These are phyloP conservation scores for Kokia cookei DNA, from an alignment of 441 rosid species.

Conservation along the genomic window DNA sequence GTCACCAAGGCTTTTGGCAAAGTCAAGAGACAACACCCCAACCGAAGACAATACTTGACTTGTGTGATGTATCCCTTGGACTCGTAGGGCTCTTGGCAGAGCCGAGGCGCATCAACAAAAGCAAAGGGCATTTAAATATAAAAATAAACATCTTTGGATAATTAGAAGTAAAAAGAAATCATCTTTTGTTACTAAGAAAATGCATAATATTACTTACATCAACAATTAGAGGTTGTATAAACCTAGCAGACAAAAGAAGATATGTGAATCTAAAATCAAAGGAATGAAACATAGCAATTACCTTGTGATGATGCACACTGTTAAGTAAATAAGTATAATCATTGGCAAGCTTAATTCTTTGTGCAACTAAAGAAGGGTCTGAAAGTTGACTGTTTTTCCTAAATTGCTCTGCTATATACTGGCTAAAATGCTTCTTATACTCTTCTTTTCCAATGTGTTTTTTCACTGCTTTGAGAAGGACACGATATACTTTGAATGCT, in stretches of 20 bases:
- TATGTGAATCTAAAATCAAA: background rate
- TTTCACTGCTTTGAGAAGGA: conserved; percentile 65
- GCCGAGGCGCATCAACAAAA: background rate
- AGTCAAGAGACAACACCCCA: no score
- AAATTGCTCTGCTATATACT: conserved; percentile 51
- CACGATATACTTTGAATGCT: conserved; percentile 54
- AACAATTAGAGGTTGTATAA: background rate
- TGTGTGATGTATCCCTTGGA: no score
- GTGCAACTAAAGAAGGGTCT: conserved; percentile 20
- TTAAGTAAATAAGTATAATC: conserved; percentile 60
- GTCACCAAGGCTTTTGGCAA: no score
- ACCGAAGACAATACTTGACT: no score
- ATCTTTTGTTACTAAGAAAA: background rate
- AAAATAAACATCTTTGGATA: background rate
- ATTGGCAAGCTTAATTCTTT: conserved; percentile 53
- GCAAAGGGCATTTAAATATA: background rate
- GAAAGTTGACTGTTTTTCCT: conserved; percentile 30
- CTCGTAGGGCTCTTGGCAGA: no score
- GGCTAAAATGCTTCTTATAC: conserved; percentile 57
- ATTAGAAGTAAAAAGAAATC: background rate
- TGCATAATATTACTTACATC: background rate
- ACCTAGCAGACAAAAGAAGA: background rate
- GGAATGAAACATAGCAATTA: conserved; percentile 13
- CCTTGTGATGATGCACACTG: conserved; percentile 89
- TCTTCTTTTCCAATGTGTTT: conserved; percentile 77